These are phyloP conservation scores for Incumbomyces delicatus DNA, from an alignment of 2,329 filamentous ascomycete genomes.

Conservation along the genomic window DNA sequence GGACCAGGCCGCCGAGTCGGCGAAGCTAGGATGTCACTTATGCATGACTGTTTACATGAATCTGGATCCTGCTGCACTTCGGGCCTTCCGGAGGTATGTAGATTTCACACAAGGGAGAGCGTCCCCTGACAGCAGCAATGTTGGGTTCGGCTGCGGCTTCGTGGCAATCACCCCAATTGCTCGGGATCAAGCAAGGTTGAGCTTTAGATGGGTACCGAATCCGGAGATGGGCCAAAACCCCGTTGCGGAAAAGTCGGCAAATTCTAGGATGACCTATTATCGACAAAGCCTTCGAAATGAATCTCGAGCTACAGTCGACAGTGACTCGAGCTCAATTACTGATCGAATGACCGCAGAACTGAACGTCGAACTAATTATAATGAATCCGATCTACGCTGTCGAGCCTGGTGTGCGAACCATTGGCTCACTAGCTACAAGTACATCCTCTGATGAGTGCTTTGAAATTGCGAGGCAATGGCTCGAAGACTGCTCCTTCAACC, in stretches of 20 bases:
- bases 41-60: constrained; percentile 21
- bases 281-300: neutral
- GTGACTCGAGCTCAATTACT: neutral
- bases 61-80: constrained; percentile 19
- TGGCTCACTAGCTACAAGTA: constrained; percentile 14
- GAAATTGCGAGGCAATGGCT: constrained; percentile 20
- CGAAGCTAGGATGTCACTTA: constrained; percentile 18
- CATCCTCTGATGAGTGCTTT: constrained; percentile 17
- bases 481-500: constrained; percentile 20
- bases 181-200: constrained; percentile 18
- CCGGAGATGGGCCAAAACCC: neutral
- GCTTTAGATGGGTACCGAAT: constrained; percentile 17
- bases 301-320: constrained; percentile 1
- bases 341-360: constrained; percentile 3
- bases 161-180: constrained; percentile 18
- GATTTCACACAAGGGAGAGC: neutral
- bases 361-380: constrained; percentile 17
- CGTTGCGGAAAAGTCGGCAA: neutral
- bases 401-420: constrained; percentile 20
- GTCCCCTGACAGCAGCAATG: constrained; percentile 2
- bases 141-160: neutral
- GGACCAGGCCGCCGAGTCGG: constrained; percentile 16
- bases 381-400: constrained; percentile 18
- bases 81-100: constrained; percentile 10
- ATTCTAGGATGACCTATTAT: neutral